Percentiles rank a stretch among this genome's conserved stretches.
Conservation (phyloP, 371 early-diverging fungal species). For the Syncephalastrum contaminatum region DNA sequence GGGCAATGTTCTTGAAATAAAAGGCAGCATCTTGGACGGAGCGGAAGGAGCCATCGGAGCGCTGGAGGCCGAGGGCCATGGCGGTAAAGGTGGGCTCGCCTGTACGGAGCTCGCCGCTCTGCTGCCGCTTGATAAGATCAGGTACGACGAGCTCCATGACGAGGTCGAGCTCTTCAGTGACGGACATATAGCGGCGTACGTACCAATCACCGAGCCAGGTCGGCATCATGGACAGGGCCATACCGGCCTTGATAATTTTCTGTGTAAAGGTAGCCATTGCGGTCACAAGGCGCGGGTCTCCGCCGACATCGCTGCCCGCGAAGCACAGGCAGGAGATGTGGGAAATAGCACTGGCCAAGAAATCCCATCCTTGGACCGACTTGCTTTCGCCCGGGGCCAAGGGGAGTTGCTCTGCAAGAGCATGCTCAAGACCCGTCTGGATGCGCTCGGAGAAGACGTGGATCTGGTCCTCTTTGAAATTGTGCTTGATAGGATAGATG, state of each 20-base stretch:
- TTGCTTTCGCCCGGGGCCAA: constrained; percentile 23
- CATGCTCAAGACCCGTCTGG: constrained; percentile 15
- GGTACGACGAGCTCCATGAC: constrained; percentile 32
- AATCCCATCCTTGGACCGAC: constrained; percentile 11
- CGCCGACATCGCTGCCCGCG: constrained; percentile 26
- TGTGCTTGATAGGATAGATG: constrained; percentile 30
- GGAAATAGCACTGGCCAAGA: constrained; percentile 21
- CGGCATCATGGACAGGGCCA: constrained; percentile 21
- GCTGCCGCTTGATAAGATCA: constrained; percentile 14
- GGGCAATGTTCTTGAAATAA: constrained; percentile 32
- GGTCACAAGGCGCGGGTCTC: constrained; percentile 19
- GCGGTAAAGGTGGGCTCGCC: constrained; percentile 24
- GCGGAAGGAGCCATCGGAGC: constrained; percentile 25
- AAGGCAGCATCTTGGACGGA: constrained; percentile 30
- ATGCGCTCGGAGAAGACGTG: constrained; percentile 33
- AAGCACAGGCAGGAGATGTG: constrained; percentile 33
- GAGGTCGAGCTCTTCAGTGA: constrained; percentile 31
- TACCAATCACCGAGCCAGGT: constrained; percentile 20
- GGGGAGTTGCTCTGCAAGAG: constrained; percentile 13
- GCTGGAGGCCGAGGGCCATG: constrained; percentile 27
- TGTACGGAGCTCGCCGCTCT: constrained; percentile 10
- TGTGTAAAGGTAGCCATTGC: constrained; percentile 33
- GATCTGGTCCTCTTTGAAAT: constrained; percentile 33
- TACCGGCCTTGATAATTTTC: constrained; percentile 32
- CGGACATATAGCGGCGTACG: constrained; percentile 25